A percentile compares a stretch with the other conserved stretches of the same genome.
These are phyloP conservation scores for Ceratorhiza oryzae-sativae DNA, from an alignment of 1,284 basidiomycete genomes.

Conservation along the genomic window DNA sequence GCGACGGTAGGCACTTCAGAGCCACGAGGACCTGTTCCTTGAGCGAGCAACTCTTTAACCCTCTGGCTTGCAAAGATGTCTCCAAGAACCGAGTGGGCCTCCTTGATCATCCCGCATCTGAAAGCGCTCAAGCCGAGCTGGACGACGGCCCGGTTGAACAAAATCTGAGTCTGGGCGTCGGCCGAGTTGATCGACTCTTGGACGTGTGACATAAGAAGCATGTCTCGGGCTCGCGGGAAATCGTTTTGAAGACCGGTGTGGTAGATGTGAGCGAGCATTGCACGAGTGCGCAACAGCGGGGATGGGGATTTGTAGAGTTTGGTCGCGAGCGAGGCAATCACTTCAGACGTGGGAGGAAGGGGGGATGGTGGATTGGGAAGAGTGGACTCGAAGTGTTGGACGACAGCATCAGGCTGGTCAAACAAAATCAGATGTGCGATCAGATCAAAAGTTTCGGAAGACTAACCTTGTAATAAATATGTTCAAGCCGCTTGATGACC, in stretches of 20 bases:
- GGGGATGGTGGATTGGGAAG: conserved; percentile 58
- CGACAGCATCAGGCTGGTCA: conserved; percentile 86
- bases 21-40: conserved; percentile 81
- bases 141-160: conserved; percentile 97
- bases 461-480: conserved; percentile 95
- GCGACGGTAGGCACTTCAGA: conserved; percentile 98
- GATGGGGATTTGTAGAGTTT: conserved; percentile 93
- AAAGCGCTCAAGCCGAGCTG: conserved; percentile 98
- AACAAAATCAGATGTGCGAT: background rate
- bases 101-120: conserved; percentile 92
- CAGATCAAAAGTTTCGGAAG: background rate
- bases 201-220: conserved; percentile 98
- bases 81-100: conserved; percentile 90
- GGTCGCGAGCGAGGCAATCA: conserved; percentile 90
- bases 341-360: conserved; percentile 66
- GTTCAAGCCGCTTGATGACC: conserved; percentile 94
- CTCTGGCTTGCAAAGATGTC: conserved; percentile 97
- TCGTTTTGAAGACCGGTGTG: conserved; percentile 96
- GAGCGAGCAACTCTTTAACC: conserved; percentile 96
- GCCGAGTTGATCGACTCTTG: conserved; percentile 96
- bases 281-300: conserved; percentile 91
- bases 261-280: conserved; percentile 98
- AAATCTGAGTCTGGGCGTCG: conserved; percentile 96
- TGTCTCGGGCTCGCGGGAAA: conserved; percentile 96
- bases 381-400: conserved; percentile 86